Base-by-base conservation (phyloP, 2,329 filamentous ascomycete species). In the Helminthosporium solani region DNA sequence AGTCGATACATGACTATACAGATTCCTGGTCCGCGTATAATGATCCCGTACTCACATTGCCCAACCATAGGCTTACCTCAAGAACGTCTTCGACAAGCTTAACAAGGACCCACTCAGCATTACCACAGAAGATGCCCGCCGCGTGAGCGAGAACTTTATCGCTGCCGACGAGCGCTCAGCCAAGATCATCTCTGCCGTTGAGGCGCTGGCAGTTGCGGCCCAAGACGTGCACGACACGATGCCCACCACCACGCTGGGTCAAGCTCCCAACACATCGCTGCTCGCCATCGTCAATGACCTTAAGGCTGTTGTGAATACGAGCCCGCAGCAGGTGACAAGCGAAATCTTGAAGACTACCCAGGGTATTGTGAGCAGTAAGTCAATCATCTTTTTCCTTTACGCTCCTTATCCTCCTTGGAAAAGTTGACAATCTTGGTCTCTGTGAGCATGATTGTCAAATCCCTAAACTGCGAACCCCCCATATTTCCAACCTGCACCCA, bases 111-210 rank as follows among this genome's bases (percentile, higher is more conserved):
- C 64, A 8, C 45, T 47, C 35, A 57, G 49, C 49, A 60, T 69
- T 50, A 67, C 60, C 14, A 46, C 56, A 11, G 63, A 64, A 25
- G 66, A 69, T 43, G 61, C 59, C 51, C 63, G 56, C 18, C 52
- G 56, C 25, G 55, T 68, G 27, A 57, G 56, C 39, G 61, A 63
- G 49, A 53, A 64, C 34, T 54, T 52, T 39, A 56, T 57, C 33
- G 56, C 48, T 9, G 37, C 31, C 16, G 58, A 66, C 44, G 37
- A 49, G 21, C 46, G 41, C 36, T 58, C 60, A 14, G 61, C 61
- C 20, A 53, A 48, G 23, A 60, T 67, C 54, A 59, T 65, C 37
- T 60, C 60, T 28, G 62, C 61, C n/a, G 52, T 67, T 11, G 56
- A 60, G 37, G 47, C 58, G 15, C 40, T 66, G 18, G 66, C 61